Conservation (phyloP, 192 early-diverging fungal genomes). For the Spinellus fusiger region DNA sequence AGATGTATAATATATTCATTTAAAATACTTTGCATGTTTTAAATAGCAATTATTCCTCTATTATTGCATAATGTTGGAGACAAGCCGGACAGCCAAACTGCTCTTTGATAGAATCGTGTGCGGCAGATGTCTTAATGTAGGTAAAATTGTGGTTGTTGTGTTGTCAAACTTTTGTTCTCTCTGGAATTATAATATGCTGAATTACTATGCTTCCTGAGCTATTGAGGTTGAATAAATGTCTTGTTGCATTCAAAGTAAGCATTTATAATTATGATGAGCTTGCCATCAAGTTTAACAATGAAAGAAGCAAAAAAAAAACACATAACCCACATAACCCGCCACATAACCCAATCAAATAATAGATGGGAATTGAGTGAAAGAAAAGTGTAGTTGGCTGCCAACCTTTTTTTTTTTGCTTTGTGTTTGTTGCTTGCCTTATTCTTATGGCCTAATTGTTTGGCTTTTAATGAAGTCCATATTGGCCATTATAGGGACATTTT, state of each 20-base stretch:
- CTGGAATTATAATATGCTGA: slow-evolving; percentile 7
- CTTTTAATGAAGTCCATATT: neutral
- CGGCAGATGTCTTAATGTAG: neutral
- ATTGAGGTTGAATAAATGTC: neutral
- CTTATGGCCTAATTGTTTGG: neutral
- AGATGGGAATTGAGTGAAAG: too few species aligned
- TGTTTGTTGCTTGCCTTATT: neutral
- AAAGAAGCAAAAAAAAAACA: too few species aligned
- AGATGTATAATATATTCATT: too few species aligned
- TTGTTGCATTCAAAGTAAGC: neutral
- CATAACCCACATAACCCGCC: too few species aligned
- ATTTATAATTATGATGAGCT: neutral
- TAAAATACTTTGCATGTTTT: too few species aligned
- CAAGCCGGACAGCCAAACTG: slow-evolving; percentile 16
- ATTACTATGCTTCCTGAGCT: neutral
- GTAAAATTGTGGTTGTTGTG: neutral
- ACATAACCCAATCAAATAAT: too few species aligned
- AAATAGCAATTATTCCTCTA: too few species aligned
- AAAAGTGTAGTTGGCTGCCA: too few species aligned
- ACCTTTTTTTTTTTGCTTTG: neutral
- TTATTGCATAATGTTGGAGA: slow-evolving; percentile 1
- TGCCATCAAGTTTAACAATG: too few species aligned
- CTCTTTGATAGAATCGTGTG: slow-evolving; percentile 6
- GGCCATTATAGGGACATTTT: neutral
- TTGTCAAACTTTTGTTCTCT: slow-evolving; percentile 1